Base-by-base conservation (phyloP, 2,329 filamentous ascomycete species). In the Cordyceps farinosa region DNA sequence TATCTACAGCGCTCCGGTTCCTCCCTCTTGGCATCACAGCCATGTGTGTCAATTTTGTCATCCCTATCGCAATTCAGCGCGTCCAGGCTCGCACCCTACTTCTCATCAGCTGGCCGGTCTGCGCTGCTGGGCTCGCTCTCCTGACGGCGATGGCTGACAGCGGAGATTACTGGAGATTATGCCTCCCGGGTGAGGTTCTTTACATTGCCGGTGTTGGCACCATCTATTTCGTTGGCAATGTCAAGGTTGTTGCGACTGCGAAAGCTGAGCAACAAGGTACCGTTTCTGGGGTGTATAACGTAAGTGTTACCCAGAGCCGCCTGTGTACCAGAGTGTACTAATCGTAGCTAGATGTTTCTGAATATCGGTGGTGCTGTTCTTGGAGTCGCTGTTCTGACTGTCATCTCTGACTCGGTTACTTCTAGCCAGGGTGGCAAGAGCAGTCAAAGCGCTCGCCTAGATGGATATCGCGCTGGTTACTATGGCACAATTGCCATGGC, bases 361-460 rank as follows among this genome's bases (percentile, higher is more conserved):
- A 65, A 65, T 44, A 59, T 65, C 9, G 63, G 64, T 17, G 64
- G 64, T 40, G 64, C 64, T 27, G 64, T 65, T 30, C 64, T 65
- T 10, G 64, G 64, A 27, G 60, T 65, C 3, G 64, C 64, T 13
- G 60, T 65, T 13, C n/a, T 65, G 5, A 65, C 64, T 36, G 60
- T 65, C 58, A 62, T 68, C 45, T 66, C 65, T 10, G 65, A 67
- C 22, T 66, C 67, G 11, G 65, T 66, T 30, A 68, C 65, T 2
- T 67, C 67, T 4, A 66, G 65, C 45, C 60, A 65, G 3, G 66
- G 64, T 9, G 64, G 55, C 8, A 63, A 65, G 22, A 34, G 53
- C 15, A 56, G 50, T 11, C 29, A 53, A 27, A 45, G 32, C 3
- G 64, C 60, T 6, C 60, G 62, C 5, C 60, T 65, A 11, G 47